phyloP scores from a whole-genome alignment of 2,329 filamentous ascomycete genomes.

The Elsinoe arachidis region DNA sequence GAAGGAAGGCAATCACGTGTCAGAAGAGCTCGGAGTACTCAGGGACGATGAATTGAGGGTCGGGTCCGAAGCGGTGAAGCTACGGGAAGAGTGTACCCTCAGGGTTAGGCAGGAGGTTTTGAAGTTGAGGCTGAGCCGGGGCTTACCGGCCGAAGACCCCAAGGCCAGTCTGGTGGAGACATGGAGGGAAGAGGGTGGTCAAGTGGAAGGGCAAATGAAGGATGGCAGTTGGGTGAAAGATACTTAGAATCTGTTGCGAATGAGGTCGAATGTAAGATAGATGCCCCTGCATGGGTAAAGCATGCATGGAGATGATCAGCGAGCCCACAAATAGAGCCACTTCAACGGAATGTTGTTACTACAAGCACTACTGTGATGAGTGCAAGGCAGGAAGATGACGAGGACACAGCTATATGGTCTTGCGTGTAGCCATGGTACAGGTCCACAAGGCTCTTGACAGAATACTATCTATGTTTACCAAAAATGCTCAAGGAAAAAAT shows the following conservation, averaged over 20 bases:
- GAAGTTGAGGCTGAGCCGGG: slow-evolving; percentile 62
- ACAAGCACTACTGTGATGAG: no score
- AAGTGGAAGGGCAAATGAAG: slow-evolving; percentile 48
- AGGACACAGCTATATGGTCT: no score
- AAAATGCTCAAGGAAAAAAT: not conserved
- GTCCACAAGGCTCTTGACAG: no score
- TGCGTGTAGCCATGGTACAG: no score
- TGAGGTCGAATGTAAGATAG: not conserved
- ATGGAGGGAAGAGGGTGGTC: slow-evolving; percentile 54
- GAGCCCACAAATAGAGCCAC: no score
- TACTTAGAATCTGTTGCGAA: slow-evolving; percentile 29
- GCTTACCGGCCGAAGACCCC: slow-evolving; percentile 71
- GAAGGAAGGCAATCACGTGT: slow-evolving; percentile 30
- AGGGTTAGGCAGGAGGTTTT: slow-evolving; percentile 71
- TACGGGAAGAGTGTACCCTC: slow-evolving; percentile 72
- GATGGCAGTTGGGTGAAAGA: slow-evolving; percentile 55
- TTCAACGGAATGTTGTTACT: no score
- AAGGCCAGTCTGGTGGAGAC: slow-evolving; percentile 71
- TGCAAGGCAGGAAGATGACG: no score
- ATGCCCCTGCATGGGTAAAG: not conserved
- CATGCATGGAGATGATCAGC: not conserved
- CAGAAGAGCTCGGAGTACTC: slow-evolving; percentile 46
- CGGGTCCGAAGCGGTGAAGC: slow-evolving; percentile 62
- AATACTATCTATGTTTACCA: no score
- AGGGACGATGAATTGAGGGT: slow-evolving; percentile 59